Evolutionary conservation across 2,329 filamentous ascomycete genomes (phyloP).

Genomic region (Ceratocystis destructans): DNA sequence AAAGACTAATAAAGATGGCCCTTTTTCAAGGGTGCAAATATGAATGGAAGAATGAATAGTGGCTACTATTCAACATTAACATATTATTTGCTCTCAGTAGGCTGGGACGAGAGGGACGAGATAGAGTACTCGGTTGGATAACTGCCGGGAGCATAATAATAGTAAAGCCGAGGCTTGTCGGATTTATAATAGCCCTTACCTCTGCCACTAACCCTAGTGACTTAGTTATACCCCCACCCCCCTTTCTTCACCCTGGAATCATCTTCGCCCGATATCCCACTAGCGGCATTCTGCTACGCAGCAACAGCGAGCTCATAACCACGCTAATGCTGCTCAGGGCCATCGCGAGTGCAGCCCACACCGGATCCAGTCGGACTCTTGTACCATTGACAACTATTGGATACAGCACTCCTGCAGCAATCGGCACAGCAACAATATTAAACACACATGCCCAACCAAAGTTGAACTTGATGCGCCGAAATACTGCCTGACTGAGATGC

Average conservation of each 20-base stretch:
- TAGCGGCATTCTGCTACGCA: conserved; percentile 40
- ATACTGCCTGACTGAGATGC: conserved; percentile 55
- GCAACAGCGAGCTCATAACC: conserved; percentile 61
- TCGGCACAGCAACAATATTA: conserved; percentile 62
- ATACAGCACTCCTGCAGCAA: conserved; percentile 70
- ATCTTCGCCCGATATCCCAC: conserved; percentile 32
- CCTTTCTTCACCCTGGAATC: conserved; percentile 19
- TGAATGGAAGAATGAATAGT: no score
- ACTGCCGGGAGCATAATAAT: no score
- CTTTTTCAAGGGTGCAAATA: no score
- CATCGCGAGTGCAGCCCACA: conserved; percentile 88
- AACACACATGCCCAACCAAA: conserved; percentile 78
- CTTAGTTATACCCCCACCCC: no score
- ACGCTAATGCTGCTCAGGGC: conserved; percentile 84
- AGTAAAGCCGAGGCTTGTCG: no score
- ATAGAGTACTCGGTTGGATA: no score
- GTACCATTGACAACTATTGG: conserved; percentile 34
- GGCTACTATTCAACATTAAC: no score
- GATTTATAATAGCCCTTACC: no score
- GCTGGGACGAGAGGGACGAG: no score
- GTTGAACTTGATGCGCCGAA: conserved; percentile 68
- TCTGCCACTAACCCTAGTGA: no score
- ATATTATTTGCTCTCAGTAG: no score
- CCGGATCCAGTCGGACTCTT: conserved; percentile 56
- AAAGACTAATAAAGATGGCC: no score